A percentile compares a stretch with the other conserved stretches of the same genome.
phyloP scores from a whole-genome alignment of 495 filamentous ascomycete species.

The Penicillium goetzii region DNA sequence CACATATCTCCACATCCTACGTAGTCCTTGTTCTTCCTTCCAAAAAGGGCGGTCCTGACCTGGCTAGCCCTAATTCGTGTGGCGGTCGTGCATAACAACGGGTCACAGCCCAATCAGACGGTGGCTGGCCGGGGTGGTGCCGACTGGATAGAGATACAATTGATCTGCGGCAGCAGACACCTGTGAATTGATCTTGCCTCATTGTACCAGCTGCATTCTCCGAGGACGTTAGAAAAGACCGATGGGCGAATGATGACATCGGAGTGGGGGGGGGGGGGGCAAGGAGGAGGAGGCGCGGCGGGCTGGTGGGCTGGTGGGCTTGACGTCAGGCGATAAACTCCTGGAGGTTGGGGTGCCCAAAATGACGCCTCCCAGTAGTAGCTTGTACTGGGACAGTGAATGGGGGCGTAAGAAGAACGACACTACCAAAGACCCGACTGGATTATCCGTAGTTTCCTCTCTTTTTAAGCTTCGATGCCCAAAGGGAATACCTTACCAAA shows the following conservation, averaged over 20 bases:
- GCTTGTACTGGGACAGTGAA: background rate
- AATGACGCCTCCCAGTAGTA: background rate
- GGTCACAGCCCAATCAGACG: slow-evolving; percentile 12
- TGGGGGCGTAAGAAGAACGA: background rate
- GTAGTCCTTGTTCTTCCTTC: slow-evolving; percentile 8
- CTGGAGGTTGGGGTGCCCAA: slow-evolving; percentile 7
- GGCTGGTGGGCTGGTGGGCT: slow-evolving; percentile 8
- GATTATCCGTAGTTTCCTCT: background rate
- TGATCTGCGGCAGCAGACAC: background rate
- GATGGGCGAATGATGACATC: slow-evolving; percentile 9
- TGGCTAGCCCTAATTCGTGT: slow-evolving; percentile 10
- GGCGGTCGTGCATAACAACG: slow-evolving; percentile 15
- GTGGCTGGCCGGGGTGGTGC: slow-evolving; percentile 17
- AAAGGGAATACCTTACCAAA: background rate
- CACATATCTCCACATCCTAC: slow-evolving; percentile 7
- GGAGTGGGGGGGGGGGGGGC: slow-evolving; percentile 10
- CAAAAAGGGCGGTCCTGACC: slow-evolving; percentile 2
- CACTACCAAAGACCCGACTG: background rate
- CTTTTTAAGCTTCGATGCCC: slow-evolving; percentile 9
- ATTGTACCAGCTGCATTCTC: slow-evolving; percentile 1
- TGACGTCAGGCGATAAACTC: slow-evolving; percentile 26
- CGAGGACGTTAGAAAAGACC: background rate
- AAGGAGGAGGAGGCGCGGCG: too few species aligned
- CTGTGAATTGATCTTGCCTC: slow-evolving; percentile 13
- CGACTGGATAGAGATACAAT: slow-evolving; percentile 18